Evolutionary conservation across 345 rosid genomes (phyloP).

Genomic region (Arabidopsis suecica): DNA sequence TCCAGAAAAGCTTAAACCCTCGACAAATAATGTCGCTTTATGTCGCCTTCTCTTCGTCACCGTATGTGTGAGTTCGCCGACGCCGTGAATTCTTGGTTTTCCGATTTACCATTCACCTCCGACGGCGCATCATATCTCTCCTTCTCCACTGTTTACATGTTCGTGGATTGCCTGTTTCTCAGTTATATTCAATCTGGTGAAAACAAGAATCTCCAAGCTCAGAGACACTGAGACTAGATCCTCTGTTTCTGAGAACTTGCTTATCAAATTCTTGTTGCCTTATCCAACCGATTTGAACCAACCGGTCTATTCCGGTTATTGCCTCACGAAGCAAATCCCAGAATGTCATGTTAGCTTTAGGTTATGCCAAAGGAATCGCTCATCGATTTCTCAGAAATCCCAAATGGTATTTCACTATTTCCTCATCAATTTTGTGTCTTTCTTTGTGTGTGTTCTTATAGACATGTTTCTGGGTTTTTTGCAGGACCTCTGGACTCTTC

Average conservation of each 20-base stretch:
- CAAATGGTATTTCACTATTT: slow-evolving; percentile 33
- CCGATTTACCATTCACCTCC: background rate
- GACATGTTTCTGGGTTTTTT: slow-evolving; percentile 27
- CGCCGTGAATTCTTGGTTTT: background rate
- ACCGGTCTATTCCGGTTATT: slow-evolving; percentile 4
- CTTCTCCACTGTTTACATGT: too few relatives aligned
- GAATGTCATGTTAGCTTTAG: slow-evolving; percentile 37
- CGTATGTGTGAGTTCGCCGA: background rate
- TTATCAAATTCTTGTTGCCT: background rate
- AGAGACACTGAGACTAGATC: background rate
- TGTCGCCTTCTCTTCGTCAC: background rate
- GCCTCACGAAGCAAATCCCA: background rate
- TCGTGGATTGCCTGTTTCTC: too few relatives aligned
- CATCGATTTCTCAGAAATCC: slow-evolving; percentile 33
- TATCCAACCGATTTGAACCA: background rate
- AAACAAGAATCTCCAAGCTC: background rate
- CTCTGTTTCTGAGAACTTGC: background rate
- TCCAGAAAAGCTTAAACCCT: background rate
- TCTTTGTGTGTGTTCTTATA: slow-evolving; percentile 14
- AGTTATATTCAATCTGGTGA: too few relatives aligned
- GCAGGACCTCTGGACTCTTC: slow-evolving; percentile 52
- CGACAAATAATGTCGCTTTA: background rate
- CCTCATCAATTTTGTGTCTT: background rate
- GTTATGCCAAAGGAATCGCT: slow-evolving; percentile 34
- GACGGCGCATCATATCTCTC: background rate